Conservation (phyloP, 306 rosid genomes). For the Prosopis cineraria region DNA sequence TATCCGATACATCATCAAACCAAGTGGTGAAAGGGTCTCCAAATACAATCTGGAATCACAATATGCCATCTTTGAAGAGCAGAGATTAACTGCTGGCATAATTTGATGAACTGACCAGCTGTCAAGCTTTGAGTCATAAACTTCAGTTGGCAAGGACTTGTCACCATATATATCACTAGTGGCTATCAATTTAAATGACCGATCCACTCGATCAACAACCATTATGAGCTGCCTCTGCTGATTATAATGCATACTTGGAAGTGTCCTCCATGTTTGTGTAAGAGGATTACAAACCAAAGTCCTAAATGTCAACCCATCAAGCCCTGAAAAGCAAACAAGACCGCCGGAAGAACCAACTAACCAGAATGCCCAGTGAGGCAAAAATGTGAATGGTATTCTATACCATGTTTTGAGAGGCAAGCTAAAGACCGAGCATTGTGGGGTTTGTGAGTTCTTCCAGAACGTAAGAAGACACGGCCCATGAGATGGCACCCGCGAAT, state of each 20-base stretch:
- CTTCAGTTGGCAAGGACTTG: conserved; percentile 91
- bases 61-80: conserved; percentile 99
- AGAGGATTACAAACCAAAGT: conserved; percentile 92
- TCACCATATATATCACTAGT: conserved; percentile 92
- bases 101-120: conserved; percentile 88
- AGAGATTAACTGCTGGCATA: conserved; percentile 94
- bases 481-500: conserved; percentile 87
- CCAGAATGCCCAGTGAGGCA: conserved; percentile 99
- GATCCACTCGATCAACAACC: conserved; percentile 77
- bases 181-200: conserved; percentile 84
- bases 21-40: conserved; percentile 97
- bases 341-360: conserved; percentile 93
- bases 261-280: conserved; percentile 86
- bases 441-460: conserved; percentile 84
- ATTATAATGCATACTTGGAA: conserved; percentile 92
- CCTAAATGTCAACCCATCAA: conserved; percentile 75
- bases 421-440: conserved; percentile 91
- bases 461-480: conserved; percentile 94
- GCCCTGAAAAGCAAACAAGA: conserved; percentile 94
- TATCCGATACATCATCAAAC: conserved; percentile 89
- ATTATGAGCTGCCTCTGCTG: conserved; percentile 95
- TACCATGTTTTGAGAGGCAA: conserved; percentile 91
- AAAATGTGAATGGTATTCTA: conserved; percentile 81
- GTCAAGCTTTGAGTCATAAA: conserved; percentile 79
- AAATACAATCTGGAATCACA: conserved; percentile 91